A percentile compares a stretch with the other conserved stretches of the same genome.
Conservation (phyloP, 2,329 filamentous ascomycete genomes). For the Coleophoma cylindrospora region DNA sequence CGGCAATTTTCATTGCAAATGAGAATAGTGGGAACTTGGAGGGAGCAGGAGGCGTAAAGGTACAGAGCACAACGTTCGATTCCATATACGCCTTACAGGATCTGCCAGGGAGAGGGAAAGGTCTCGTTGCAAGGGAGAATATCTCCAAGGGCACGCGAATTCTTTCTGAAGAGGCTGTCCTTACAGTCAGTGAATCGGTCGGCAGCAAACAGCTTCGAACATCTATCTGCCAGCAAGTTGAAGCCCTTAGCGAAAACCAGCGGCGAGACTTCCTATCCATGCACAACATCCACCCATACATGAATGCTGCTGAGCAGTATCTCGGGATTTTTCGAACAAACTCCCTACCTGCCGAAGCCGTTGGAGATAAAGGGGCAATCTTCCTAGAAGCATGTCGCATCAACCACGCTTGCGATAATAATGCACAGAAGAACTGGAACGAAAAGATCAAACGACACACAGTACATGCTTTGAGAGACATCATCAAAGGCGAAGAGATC, state of each 20-base stretch:
- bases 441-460: conserved; percentile 22
- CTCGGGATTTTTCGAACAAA: conserved; percentile 13
- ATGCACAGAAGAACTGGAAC: conserved; percentile 31
- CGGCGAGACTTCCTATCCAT: conserved; percentile 11
- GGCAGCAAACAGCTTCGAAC: not conserved
- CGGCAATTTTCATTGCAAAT: conserved; percentile 7
- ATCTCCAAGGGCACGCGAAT: conserved; percentile 34
- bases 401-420: conserved; percentile 32
- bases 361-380: conserved; percentile 26
- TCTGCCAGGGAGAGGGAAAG: conserved; percentile 32
- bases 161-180: conserved; percentile 31
- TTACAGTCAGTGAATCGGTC: conserved; percentile 19
- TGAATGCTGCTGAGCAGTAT: not conserved
- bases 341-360: conserved; percentile 4
- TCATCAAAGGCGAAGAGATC: conserved; percentile 29
- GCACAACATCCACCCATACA: conserved; percentile 3
- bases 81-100: conserved; percentile 15
- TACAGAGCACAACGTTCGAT: not conserved
- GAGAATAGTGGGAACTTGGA: conserved; percentile 9
- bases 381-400: conserved; percentile 29
- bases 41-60: conserved; percentile 5
- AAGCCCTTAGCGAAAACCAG: conserved; percentile 5
- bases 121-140: conserved; percentile 30
- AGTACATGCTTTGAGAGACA: conserved; percentile 29
- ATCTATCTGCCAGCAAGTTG: conserved; percentile 6